Base-by-base conservation (phyloP, 78 protist species). In the Speleostelium caveatum region DNA sequence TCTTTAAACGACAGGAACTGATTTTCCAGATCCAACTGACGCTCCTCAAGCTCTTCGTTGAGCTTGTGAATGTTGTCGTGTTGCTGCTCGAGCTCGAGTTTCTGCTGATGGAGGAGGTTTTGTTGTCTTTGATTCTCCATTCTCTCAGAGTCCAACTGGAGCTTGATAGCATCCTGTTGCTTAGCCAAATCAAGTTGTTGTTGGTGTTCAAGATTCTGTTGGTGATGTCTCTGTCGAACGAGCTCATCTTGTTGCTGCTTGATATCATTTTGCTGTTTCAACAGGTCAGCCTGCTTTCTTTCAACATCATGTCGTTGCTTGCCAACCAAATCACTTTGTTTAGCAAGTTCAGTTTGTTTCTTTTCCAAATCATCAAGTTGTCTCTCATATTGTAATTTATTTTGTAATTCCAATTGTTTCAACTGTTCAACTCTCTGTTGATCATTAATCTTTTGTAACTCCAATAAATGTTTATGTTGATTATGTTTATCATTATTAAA, bases 401-500 rank as follows among this genome's bases (percentile, higher is more conserved):
- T 65, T 8, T 24, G 24, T 30, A n/a, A 42, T 22, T 72, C 60
- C 75, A 49, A 24, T 12, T 45, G 16, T 22, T 28, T 45, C 53
- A 45, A 10, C 10, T 45, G 53, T 45, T 45, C 53, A 6, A 45
- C 10, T 45, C 10, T 22, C 28, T 69, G 60, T 42, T 38, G 59
- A 49, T 71, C 59, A 30, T 71, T 60, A 51, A 16, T 32, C 51
- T 58, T 72, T 32, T 45, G 63, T 45, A 72, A 33, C 19, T 72
- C 78, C 21, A 30, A 2, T 33, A 72, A 72, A 72, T 72, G 78
- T 53, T 72, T 72, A 19, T 72, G 62, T 72, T 72, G 78, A 22
- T 72, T 72, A 51, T 72, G 78, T 33, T 72, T 72, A 6, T 51
- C 78, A 51, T 72, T 53, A n/a, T n/a, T n/a, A n/a, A n/a, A n/a